Evolutionary conservation across 306 rosid species (phyloP).

Genomic region (Trichosanthes cucumerina): DNA sequence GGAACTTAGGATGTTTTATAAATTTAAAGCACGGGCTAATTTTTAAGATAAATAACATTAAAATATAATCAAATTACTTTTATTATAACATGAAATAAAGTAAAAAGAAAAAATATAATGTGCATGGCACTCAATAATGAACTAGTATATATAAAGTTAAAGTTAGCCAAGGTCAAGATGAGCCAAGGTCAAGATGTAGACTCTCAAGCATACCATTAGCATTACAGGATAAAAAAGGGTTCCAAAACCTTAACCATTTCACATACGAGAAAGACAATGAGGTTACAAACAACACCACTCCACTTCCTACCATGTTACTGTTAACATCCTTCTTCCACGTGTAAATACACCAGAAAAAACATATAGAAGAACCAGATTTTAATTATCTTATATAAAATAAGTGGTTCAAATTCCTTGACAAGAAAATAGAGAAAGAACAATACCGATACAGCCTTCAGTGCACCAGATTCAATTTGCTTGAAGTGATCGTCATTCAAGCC

Average conservation of each 20-base stretch:
- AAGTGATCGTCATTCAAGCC: constrained; percentile 90
- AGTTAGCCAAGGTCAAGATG: neutral
- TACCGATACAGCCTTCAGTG: constrained; percentile 75
- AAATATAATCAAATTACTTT: too few species aligned
- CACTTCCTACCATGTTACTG: neutral
- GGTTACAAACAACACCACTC: neutral
- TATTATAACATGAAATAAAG: too few species aligned
- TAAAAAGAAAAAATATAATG: too few species aligned
- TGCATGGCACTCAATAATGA: too few species aligned
- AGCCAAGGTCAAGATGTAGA: neutral
- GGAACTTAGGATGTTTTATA: too few species aligned
- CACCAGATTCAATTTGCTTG: constrained; percentile 52
- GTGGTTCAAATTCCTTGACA: neutral
- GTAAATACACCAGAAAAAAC: neutral
- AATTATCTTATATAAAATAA: neutral
- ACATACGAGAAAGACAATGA: neutral
- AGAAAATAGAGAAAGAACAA: constrained; percentile 15
- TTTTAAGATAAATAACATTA: too few species aligned
- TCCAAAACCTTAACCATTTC: neutral
- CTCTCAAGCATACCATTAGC: neutral
- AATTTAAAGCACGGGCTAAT: too few species aligned
- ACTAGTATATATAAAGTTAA: neutral
- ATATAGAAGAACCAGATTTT: neutral
- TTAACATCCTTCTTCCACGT: neutral
- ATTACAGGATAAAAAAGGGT: neutral